phyloP scores from a whole-genome alignment of 2,329 filamentous ascomycete species.

The Xylogone sp. region DNA sequence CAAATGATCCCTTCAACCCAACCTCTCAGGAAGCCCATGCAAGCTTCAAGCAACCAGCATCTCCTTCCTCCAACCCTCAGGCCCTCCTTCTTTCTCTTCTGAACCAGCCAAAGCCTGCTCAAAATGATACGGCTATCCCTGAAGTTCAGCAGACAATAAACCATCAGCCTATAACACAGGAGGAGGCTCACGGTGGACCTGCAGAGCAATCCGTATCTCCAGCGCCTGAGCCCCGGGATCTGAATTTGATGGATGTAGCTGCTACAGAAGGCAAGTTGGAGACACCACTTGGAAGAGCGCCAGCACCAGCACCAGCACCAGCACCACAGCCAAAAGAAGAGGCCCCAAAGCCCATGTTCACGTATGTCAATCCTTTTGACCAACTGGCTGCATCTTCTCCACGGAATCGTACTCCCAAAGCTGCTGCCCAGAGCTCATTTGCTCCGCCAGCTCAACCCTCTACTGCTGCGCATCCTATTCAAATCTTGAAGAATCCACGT shows the following conservation, averaged over 20 bases:
- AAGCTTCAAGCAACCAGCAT: slow-evolving; percentile 38
- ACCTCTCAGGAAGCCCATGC: slow-evolving; percentile 18
- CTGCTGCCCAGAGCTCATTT: slow-evolving; percentile 34
- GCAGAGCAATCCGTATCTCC: slow-evolving; percentile 33
- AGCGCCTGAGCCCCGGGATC: slow-evolving; percentile 38
- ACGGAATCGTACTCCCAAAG: slow-evolving; percentile 51
- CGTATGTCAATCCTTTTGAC: slow-evolving; percentile 70
- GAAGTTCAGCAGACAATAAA: slow-evolving; percentile 21
- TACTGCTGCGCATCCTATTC: slow-evolving; percentile 10
- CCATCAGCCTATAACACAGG: slow-evolving; percentile 36
- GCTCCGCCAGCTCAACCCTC: slow-evolving; percentile 15
- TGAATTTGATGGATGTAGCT: slow-evolving; percentile 26
- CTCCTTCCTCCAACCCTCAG: slow-evolving; percentile 67
- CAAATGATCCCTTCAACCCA: slow-evolving; percentile 17
- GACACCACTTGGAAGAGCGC: slow-evolving; percentile 15
- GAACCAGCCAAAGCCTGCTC: slow-evolving; percentile 69
- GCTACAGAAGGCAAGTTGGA: slow-evolving; percentile 25
- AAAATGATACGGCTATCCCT: slow-evolving; percentile 40
- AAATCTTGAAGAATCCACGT: slow-evolving; percentile 28
- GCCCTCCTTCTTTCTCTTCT: slow-evolving; percentile 83
- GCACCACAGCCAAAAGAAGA: slow-evolving; percentile 7
- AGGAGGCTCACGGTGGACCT: slow-evolving; percentile 26
- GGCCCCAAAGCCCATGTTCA: slow-evolving; percentile 45
- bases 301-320: too few species aligned
- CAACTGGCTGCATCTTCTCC: slow-evolving; percentile 64